phyloP scores from a whole-genome alignment of 2,329 filamentous ascomycete species.

The Basipetospora sp. region DNA sequence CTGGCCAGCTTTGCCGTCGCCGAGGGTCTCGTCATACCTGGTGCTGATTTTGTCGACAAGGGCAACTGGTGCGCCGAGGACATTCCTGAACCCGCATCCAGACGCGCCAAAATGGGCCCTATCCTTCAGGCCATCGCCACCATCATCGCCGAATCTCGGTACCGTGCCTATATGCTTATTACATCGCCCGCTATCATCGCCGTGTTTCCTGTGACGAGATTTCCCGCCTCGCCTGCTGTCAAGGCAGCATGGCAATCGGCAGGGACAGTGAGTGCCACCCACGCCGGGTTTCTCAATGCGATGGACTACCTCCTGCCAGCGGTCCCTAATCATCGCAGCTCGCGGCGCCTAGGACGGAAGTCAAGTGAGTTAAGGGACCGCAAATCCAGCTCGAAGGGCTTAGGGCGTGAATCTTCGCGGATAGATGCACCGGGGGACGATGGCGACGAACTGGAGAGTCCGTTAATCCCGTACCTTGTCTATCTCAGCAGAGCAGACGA shows the following conservation, averaged over 20 bases:
- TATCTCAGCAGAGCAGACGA: constrained; percentile 42
- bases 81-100: constrained; percentile 47
- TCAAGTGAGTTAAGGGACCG: constrained; percentile 1
- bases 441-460: constrained; percentile 47
- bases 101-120: constrained; percentile 45
- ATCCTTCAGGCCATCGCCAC: constrained; percentile 64
- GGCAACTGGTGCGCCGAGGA: constrained; percentile 23
- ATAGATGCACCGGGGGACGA: too few species aligned
- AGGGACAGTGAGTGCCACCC: neutral
- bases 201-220: constrained; percentile 48
- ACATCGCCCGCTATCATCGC: constrained; percentile 55
- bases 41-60: constrained; percentile 40
- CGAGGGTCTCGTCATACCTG: constrained; percentile 53
- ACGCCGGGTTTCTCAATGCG: constrained; percentile 28
- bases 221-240: neutral
- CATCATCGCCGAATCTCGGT: constrained; percentile 66
- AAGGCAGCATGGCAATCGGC: constrained; percentile 4
- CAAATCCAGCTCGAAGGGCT: constrained; percentile 15
- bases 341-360: constrained; percentile 1
- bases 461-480: constrained; percentile 60
- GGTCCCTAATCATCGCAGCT: constrained; percentile 21
- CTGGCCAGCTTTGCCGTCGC: constrained; percentile 57
- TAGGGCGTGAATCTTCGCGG: constrained; percentile 20
- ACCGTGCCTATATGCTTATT: constrained; percentile 56
- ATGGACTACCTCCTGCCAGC: constrained; percentile 53